A percentile compares a stretch with the other conserved stretches of the same genome.
These are phyloP conservation scores for Eucalyptus cloeziana DNA, from an alignment of 345 rosid genomes.

Conservation along the genomic window DNA sequence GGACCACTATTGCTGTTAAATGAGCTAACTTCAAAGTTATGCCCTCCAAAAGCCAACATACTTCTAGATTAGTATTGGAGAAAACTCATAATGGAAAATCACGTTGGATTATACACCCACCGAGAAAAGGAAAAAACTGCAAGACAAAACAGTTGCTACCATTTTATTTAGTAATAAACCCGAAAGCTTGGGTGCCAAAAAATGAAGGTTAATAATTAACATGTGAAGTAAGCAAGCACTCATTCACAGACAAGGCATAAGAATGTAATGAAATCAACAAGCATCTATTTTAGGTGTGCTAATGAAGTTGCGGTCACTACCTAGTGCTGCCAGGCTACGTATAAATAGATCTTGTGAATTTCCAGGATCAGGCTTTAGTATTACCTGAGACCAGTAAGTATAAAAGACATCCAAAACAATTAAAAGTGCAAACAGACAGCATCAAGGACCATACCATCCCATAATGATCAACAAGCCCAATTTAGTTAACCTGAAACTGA, in stretches of 20 bases:
- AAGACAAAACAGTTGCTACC: not conserved
- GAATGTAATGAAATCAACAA: not conserved
- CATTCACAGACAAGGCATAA: not conserved
- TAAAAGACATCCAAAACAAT: not conserved
- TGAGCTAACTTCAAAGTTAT: not conserved
- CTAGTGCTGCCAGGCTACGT: conserved; percentile 86
- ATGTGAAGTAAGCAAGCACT: not conserved
- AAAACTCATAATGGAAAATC: not conserved
- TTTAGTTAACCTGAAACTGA: conserved; percentile 67
- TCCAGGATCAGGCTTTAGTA: conserved; percentile 95
- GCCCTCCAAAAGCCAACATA: not conserved
- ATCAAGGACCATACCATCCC: not conserved
- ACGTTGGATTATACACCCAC: not conserved
- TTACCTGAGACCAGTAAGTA: conserved; percentile 44
- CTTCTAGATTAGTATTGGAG: not conserved
- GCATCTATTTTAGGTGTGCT: not conserved
- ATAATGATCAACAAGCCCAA: not conserved
- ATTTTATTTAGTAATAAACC: not conserved
- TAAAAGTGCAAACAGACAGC: not conserved
- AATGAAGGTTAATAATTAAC: not conserved
- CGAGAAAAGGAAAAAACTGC: not conserved
- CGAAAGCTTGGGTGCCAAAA: not conserved
- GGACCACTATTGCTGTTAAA: not conserved
- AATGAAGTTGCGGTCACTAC: conserved; percentile 13
- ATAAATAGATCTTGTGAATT: conserved; percentile 89